These are phyloP conservation scores for Pseudogymnoascus sp. DNA, from an alignment of 2,329 filamentous ascomycete genomes.

Conservation along the genomic window DNA sequence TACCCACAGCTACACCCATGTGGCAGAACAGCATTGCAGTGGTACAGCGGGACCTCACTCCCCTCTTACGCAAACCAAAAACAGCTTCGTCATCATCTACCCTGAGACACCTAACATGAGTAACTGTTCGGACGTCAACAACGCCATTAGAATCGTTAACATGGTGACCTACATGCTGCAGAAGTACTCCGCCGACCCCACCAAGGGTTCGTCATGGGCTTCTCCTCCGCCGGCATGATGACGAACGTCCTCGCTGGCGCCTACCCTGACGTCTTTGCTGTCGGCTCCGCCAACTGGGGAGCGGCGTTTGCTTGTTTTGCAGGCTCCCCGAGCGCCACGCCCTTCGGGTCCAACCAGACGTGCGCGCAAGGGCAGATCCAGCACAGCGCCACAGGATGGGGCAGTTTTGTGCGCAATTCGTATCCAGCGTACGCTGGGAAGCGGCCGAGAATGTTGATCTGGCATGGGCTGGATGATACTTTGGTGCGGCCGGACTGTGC, in stretches of 20 bases:
- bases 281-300: constrained; percentile 35
- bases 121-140: constrained; percentile 51
- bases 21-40: constrained; percentile 43
- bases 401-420: constrained; percentile 35
- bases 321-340: constrained; percentile 32
- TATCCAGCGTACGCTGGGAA: constrained; percentile 30
- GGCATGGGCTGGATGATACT: constrained; percentile 30
- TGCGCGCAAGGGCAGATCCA: constrained; percentile 33
- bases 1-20: constrained; percentile 47
- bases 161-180: constrained; percentile 47
- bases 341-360: constrained; percentile 43
- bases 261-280: constrained; percentile 39
- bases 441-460: constrained; percentile 34
- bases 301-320: constrained; percentile 28
- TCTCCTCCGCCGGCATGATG: constrained; percentile 36
- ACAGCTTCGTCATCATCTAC: constrained; percentile 53
- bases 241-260: constrained; percentile 38
- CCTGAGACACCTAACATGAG: constrained; percentile 44
- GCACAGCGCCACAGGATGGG: constrained; percentile 37
- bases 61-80: constrained; percentile 41
- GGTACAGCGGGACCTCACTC: constrained; percentile 44
- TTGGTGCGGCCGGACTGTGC: constrained; percentile 32
- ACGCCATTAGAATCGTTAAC: constrained; percentile 46
- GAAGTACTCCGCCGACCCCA: constrained; percentile 42
- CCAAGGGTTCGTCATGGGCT: constrained; percentile 43